These are phyloP conservation scores for Aristolochia californica DNA, from an alignment of 164 flowering plant genomes.

Conservation along the genomic window DNA sequence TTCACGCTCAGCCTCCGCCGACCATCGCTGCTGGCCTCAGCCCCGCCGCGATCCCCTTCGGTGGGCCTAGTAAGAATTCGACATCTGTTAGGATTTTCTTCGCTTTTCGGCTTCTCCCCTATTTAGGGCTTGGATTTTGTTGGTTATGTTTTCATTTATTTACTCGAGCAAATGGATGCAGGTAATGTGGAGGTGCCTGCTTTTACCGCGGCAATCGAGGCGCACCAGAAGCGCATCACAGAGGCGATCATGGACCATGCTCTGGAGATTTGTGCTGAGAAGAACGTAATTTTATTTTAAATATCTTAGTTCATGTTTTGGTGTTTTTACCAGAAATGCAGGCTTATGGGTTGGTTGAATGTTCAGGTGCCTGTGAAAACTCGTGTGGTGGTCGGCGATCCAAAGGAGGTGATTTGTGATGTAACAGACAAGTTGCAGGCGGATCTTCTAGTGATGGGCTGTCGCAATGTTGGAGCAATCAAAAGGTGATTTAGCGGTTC, in stretches of 20 bases:
- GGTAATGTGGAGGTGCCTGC: slow-evolving; percentile 75
- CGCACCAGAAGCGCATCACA: slow-evolving; percentile 61
- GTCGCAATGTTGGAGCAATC: slow-evolving; percentile 59
- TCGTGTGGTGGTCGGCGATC: slow-evolving; percentile 57
- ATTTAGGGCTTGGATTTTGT: not conserved
- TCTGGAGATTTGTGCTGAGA: slow-evolving; percentile 38
- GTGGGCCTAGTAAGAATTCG: slow-evolving; percentile 55
- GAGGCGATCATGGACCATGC: slow-evolving; percentile 60
- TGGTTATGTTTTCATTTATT: not conserved
- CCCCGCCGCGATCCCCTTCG: slow-evolving; percentile 76
- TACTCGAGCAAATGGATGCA: slow-evolving; percentile 3
- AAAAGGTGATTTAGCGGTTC: slow-evolving; percentile 38
- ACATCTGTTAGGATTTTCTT: no score
- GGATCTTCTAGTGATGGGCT: slow-evolving; percentile 84
- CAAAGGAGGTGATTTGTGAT: slow-evolving; percentile 78
- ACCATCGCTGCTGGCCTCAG: slow-evolving; percentile 52
- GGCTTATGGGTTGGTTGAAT: not conserved
- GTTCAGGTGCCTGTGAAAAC: slow-evolving; percentile 47
- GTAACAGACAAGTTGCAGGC: slow-evolving; percentile 46
- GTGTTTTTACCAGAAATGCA: not conserved
- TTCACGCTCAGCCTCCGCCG: slow-evolving; percentile 58
- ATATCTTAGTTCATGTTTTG: not conserved
- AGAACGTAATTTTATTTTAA: slow-evolving; percentile 24
- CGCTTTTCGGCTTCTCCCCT: not conserved
- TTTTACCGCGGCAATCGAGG: slow-evolving; percentile 67